Percentiles rank a stretch among this genome's conserved stretches.
Conservation (phyloP, 2,329 filamentous ascomycete genomes). For the Colletotrichum musicola region DNA sequence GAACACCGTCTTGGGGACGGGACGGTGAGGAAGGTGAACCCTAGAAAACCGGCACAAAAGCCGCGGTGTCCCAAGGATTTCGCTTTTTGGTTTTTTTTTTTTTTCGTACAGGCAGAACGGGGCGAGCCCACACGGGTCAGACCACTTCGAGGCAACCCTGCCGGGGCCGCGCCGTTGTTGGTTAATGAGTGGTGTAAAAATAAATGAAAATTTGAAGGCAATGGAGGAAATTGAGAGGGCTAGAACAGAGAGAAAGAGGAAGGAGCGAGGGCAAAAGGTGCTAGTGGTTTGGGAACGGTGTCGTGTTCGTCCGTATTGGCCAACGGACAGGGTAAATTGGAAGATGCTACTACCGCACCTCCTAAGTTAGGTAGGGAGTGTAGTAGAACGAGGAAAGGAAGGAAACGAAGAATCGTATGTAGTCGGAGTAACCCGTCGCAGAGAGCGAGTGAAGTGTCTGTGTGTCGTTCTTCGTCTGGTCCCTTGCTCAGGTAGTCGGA, state of each 20-base stretch:
- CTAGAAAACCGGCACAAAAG: constrained; percentile 27
- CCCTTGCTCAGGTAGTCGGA: not conserved
- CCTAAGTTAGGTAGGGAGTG: too few species aligned
- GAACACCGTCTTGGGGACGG: constrained; percentile 34
- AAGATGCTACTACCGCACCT: too few species aligned
- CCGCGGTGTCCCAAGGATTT: constrained; percentile 29
- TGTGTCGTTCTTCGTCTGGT: not conserved
- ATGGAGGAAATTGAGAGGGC: not conserved
- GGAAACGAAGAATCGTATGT: constrained; percentile 14
- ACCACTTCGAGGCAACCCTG: constrained; percentile 35
- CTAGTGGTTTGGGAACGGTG: constrained; percentile 12
- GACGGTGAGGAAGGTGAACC: constrained; percentile 34
- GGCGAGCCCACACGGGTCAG: constrained; percentile 36
- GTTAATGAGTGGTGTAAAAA: constrained; percentile 1
- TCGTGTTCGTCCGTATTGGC: constrained; percentile 5
- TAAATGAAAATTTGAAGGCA: not conserved
- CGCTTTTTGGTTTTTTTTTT: constrained; percentile 20
- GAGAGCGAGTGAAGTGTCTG: not conserved
- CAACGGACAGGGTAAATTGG: not conserved
- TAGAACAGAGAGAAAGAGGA: not conserved
- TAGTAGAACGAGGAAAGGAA: not conserved
- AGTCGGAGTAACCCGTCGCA: constrained; percentile 10
- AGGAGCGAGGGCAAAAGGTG: not conserved
- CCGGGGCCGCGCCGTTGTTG: constrained; percentile 9
- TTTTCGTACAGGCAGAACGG: constrained; percentile 22